Evolutionary conservation across 2,329 filamentous ascomycete genomes (phyloP).

Genomic region (Neofusicoccum cordaticola): DNA sequence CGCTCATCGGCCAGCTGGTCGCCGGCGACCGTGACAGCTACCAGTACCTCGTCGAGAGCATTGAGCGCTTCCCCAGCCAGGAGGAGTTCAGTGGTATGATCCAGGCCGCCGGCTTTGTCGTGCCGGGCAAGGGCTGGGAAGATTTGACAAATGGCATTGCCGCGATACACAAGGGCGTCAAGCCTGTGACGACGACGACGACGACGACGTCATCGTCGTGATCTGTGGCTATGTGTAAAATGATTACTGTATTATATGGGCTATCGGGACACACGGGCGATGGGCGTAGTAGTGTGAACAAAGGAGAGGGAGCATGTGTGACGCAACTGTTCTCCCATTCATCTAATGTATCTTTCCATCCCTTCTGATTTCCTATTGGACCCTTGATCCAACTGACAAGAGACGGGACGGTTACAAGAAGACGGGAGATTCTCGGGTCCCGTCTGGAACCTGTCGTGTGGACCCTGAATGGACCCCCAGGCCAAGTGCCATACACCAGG

Average conservation of each 20-base stretch:
- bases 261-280: too few relatives aligned
- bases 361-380: too few relatives aligned
- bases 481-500: too few relatives aligned
- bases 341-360: too few relatives aligned
- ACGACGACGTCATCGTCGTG: background rate
- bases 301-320: too few relatives aligned
- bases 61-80: slow-evolving; percentile 88
- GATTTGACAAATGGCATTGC: slow-evolving; percentile 90
- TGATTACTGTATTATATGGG: background rate
- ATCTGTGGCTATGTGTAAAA: background rate
- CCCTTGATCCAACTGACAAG: too few relatives aligned
- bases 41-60: slow-evolving; percentile 97
- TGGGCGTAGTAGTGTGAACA: too few relatives aligned
- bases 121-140: slow-evolving; percentile 73
- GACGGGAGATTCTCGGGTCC: too few relatives aligned
- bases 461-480: too few relatives aligned
- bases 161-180: slow-evolving; percentile 94
- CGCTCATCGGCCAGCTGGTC: slow-evolving; percentile 90
- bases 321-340: too few relatives aligned
- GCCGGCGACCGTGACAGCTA: slow-evolving; percentile 94
- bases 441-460: too few relatives aligned
- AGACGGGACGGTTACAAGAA: too few relatives aligned
- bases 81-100: slow-evolving; percentile 82
- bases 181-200: slow-evolving; percentile 52
- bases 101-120: slow-evolving; percentile 75